Base-by-base conservation (phyloP, 2,329 filamentous ascomycete genomes). In the Pseudopithomyces chartarum region DNA sequence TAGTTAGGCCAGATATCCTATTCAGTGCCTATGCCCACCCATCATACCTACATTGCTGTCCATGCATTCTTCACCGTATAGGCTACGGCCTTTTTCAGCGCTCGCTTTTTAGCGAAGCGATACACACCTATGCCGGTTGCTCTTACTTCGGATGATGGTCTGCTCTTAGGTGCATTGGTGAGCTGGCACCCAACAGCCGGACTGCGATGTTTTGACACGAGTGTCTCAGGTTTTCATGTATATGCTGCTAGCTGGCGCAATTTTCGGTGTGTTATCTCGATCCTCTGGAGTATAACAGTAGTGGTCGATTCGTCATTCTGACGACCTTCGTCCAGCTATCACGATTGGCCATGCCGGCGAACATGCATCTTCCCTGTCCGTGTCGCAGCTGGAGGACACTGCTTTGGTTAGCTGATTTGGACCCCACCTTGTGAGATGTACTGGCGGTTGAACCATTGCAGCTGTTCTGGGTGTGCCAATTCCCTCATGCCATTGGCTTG, bases 391-490 rank as follows among this genome's bases (percentile, higher is more conserved):
- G 12, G 46, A 57, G 40, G 54, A 20, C 19, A 65, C 62, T 10
- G 56, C 66, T 19, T 49, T 65, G n/a, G 65, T 68, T 20, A 61
- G 26, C 49, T 8, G 1, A 6, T 17, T 29, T 38, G 19, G 13
- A 13, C 12, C 8, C n/a, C 26, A 15, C 15, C 33, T n/a, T 13
- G n/a, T 17, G 11, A 26, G 3, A 33, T 29, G 19, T 58, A 67
- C 8, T 64, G 43, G 3, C 12, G n/a, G 34, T 8, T 29, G 26
- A 29, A 29, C 26, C 5, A 29, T 29, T 29, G 26, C 39, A 70
- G 65, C 46, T 71, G 7, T 55, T 67, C 10, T 70, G 66, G 65
- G 38, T 64, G 19, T 56, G 62, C 22, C 58, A 62, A 32, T 64
- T 65, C 26, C 62, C 66, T 2, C 58, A 64, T 54, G 63, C 61